Conservation (phyloP, 345 rosid species). For the Xanthoceras sorbifolium region DNA sequence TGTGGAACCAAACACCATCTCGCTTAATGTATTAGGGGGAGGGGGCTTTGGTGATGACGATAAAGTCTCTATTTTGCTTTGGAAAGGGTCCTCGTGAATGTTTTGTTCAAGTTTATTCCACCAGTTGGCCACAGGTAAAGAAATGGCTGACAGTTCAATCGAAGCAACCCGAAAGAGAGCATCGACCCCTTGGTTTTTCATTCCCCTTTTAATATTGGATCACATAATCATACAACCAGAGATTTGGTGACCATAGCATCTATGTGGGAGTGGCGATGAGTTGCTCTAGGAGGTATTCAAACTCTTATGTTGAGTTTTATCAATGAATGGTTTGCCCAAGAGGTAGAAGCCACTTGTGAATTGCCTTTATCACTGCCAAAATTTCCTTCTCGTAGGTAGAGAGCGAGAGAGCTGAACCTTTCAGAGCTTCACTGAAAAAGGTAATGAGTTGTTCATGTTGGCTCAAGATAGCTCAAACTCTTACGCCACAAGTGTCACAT, state of each 20-base stretch:
- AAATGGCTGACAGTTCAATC: not conserved
- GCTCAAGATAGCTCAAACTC: not conserved
- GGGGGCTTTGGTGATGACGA: too few relatives aligned
- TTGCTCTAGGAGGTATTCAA: not conserved
- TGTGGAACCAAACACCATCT: not conserved
- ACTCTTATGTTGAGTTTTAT: not conserved
- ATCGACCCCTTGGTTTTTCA: not conserved
- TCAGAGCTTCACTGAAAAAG: not conserved
- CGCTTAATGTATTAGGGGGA: not conserved
- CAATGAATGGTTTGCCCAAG: not conserved
- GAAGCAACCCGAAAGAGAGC: not conserved
- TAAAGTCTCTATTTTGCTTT: too few relatives aligned
- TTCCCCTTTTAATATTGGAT: not conserved
- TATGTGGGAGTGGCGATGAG: not conserved
- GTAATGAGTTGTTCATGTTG: not conserved
- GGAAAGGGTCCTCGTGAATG: not conserved
- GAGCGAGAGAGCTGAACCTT: not conserved
- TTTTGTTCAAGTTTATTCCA: not conserved
- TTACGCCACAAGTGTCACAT: not conserved
- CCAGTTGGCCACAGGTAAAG: not conserved
- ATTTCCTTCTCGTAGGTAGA: slow-evolving; percentile 8
- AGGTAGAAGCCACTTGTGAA: not conserved
- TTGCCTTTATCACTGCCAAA: not conserved
- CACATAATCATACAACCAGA: not conserved
- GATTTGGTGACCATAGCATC: not conserved